phyloP scores from a whole-genome alignment of 805 yeast species.

The Ogataea zsoltii region DNA sequence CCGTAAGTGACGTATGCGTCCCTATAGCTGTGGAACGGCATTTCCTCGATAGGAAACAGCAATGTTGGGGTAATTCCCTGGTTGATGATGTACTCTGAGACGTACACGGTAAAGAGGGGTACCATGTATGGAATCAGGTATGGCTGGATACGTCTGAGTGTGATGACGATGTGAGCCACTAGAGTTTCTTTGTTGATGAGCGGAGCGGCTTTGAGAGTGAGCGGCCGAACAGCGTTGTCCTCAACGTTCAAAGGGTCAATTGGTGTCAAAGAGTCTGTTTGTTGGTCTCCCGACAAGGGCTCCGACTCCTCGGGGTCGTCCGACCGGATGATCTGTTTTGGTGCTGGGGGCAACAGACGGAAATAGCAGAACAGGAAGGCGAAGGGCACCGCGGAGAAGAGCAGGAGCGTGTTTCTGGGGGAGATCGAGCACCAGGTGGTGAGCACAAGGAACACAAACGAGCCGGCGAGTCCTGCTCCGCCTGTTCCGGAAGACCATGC shows the following conservation, averaged over 20 bases:
- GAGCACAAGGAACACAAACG: constrained; percentile 65
- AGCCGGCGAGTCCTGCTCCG: constrained; percentile 88
- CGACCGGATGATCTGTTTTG: neutral
- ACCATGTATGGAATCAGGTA: constrained; percentile 70
- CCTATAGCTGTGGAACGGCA: constrained; percentile 71
- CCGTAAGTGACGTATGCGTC: constrained; percentile 93
- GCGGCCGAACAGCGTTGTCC: neutral
- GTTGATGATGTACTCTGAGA: constrained; percentile 84
- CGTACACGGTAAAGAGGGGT: constrained; percentile 80
- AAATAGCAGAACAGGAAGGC: constrained; percentile 30
- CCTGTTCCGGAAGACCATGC: constrained; percentile 97
- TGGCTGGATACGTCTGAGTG: constrained; percentile 39
- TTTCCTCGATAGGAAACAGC: constrained; percentile 66
- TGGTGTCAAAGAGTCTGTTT: neutral
- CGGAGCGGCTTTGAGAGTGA: neutral
- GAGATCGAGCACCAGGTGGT: constrained; percentile 67
- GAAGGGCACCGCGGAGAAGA: constrained; percentile 48
- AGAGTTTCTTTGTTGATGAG: neutral
- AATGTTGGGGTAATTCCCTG: constrained; percentile 92
- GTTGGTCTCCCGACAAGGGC: neutral
- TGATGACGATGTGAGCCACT: constrained; percentile 25
- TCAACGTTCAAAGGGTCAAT: neutral
- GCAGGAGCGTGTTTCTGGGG: constrained; percentile 53
- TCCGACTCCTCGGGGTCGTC: constrained; percentile 1
- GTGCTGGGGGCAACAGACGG: constrained; percentile 26